Conservation (phyloP, 129 eudicot genomes). For the Saposhnikovia divaricata region DNA sequence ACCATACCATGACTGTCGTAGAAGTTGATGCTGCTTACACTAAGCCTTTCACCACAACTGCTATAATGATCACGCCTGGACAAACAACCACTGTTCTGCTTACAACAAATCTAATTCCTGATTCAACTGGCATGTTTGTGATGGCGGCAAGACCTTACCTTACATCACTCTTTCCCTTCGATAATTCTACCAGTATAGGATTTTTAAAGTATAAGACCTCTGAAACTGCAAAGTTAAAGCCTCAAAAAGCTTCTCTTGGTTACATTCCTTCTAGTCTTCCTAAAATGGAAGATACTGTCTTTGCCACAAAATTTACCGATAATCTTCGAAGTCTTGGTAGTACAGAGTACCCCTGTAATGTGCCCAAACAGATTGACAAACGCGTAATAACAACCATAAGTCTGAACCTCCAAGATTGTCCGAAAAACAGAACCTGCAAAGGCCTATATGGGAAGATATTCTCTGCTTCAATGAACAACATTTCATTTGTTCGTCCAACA, state of each 20-base stretch:
- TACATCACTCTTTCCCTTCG: conserved; percentile 56
- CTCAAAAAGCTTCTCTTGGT: conserved; percentile 15
- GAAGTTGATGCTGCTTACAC: conserved; percentile 67
- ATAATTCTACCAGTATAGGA: conserved; percentile 58
- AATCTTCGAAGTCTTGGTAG: conserved; percentile 48
- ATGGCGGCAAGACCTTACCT: conserved; percentile 89
- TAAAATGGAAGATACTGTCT: conserved; percentile 41
- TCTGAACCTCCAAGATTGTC: conserved; percentile 77
- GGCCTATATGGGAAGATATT: conserved; percentile 39
- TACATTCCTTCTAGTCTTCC: conserved; percentile 46
- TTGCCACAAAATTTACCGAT: conserved; percentile 34
- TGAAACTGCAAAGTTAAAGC: not conserved
- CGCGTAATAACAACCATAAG: conserved; percentile 51
- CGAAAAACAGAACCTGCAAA: conserved; percentile 46
- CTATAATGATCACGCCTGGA: conserved; percentile 78
- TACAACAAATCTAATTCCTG: conserved; percentile 38
- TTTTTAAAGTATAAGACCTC: conserved; percentile 46
- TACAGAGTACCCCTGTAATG: conserved; percentile 43
- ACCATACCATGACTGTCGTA: conserved; percentile 57
- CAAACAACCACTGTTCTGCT: conserved; percentile 64
- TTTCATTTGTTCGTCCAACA: conserved; percentile 54
- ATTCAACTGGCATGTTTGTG: conserved; percentile 30
- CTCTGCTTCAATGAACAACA: conserved; percentile 75
- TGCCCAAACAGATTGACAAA: conserved; percentile 56
- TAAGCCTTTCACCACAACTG: conserved; percentile 55